Conservation (phyloP, 1,284 basidiomycete genomes). For the Agroathelia rolfsii region DNA sequence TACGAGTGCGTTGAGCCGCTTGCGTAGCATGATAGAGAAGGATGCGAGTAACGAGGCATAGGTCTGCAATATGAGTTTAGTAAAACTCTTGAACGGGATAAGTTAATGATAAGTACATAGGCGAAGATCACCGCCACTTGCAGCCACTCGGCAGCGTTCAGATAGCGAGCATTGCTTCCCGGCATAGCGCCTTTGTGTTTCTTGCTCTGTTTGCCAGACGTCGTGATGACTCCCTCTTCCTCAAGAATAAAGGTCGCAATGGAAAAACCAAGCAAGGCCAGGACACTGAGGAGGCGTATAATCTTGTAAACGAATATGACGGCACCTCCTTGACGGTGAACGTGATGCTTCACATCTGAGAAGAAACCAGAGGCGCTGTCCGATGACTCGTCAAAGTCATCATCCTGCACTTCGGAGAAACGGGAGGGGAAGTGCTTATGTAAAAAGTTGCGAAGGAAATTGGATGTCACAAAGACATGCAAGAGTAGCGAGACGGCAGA, state of each 20-base stretch:
- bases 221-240: constrained; percentile 5
- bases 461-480: constrained; percentile 10
- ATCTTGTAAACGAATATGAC: constrained; percentile 20
- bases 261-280: constrained; percentile 18
- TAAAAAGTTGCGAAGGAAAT: constrained; percentile 8
- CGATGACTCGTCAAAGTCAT: constrained; percentile 2
- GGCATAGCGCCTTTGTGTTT: constrained; percentile 5
- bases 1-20: constrained; percentile 7
- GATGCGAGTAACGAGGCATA: constrained; percentile 16
- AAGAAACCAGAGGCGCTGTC: constrained; percentile 5
- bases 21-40: constrained; percentile 10
- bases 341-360: constrained; percentile 11
- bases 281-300: constrained; percentile 15
- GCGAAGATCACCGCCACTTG: constrained; percentile 16
- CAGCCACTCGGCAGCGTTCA: constrained; percentile 13
- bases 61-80: constrained; percentile 9
- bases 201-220: constrained; percentile 8
- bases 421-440: constrained; percentile 2
- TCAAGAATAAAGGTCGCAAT: constrained; percentile 12
- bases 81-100: neutral
- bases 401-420: neutral
- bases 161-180: constrained; percentile 4
- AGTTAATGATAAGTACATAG: constrained; percentile 12
- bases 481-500: constrained; percentile 11
- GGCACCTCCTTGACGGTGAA: constrained; percentile 16